These are phyloP conservation scores for Penicillium sp. DNA, from an alignment of 2,329 filamentous ascomycete genomes.

Conservation along the genomic window DNA sequence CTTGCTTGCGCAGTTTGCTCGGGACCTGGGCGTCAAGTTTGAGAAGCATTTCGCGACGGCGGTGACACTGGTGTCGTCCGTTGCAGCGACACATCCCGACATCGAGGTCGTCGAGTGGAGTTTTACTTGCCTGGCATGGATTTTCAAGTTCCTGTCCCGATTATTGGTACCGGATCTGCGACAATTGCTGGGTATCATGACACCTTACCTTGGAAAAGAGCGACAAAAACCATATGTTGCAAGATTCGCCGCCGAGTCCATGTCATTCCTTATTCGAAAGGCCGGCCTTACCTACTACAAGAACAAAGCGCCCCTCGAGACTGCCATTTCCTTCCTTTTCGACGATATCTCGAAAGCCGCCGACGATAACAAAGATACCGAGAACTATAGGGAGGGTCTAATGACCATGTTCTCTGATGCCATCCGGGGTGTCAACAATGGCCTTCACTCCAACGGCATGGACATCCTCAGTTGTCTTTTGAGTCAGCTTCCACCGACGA, in stretches of 20 bases:
- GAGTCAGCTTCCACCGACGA: slow-evolving; percentile 30
- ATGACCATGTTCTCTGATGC: slow-evolving; percentile 92
- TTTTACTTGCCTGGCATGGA: slow-evolving; percentile 86
- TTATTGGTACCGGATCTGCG: slow-evolving; percentile 80
- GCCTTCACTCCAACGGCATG: slow-evolving; percentile 55
- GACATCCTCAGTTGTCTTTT: slow-evolving; percentile 54
- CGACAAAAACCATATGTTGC: slow-evolving; percentile 82
- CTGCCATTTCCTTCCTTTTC: slow-evolving; percentile 69
- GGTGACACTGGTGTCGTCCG: slow-evolving; percentile 68
- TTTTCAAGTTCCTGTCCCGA: slow-evolving; percentile 94
- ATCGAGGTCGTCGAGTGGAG: slow-evolving; percentile 96
- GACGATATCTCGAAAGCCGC: slow-evolving; percentile 55
- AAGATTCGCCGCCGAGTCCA: slow-evolving; percentile 86
- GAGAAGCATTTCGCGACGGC: slow-evolving; percentile 80
- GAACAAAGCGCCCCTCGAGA: slow-evolving; percentile 63
- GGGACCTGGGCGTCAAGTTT: slow-evolving; percentile 81
- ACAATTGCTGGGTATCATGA: slow-evolving; percentile 78
- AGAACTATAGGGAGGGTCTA: slow-evolving; percentile 75
- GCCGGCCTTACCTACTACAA: slow-evolving; percentile 73
- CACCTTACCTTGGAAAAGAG: slow-evolving; percentile 76
- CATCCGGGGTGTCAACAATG: slow-evolving; percentile 58
- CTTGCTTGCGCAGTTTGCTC: slow-evolving; percentile 89
- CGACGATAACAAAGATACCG: slow-evolving; percentile 34
- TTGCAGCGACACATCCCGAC: slow-evolving; percentile 73
- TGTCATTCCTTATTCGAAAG: slow-evolving; percentile 91